phyloP scores from a whole-genome alignment of 768 basidiomycete genomes.

The Pleurotus djamor region DNA sequence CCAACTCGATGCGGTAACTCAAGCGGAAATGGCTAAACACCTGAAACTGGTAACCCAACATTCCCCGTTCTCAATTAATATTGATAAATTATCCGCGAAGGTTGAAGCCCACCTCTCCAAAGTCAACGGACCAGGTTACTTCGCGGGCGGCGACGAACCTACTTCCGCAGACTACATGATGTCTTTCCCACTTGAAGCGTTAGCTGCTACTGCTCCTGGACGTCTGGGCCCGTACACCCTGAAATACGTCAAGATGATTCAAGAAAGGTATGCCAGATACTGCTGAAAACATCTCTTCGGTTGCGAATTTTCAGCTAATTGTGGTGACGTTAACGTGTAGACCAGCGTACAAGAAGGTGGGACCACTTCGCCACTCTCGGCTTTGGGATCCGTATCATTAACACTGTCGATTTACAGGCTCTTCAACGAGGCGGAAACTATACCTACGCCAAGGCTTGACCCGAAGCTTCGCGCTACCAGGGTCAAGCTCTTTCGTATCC shows the following conservation, averaged over 20 bases:
- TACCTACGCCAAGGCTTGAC: slow-evolving; percentile 14
- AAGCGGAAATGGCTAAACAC: slow-evolving; percentile 24
- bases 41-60: slow-evolving; percentile 20
- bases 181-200: slow-evolving; percentile 19
- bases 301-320: neutral
- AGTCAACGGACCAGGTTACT: neutral
- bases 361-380: neutral
- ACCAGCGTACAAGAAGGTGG: neutral
- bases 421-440: slow-evolving; percentile 30
- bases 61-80: neutral
- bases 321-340: neutral
- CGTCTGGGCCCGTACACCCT: slow-evolving; percentile 7
- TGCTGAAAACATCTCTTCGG: neutral
- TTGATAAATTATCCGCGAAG: slow-evolving; percentile 1
- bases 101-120: slow-evolving; percentile 18
- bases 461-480: no score
- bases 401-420: slow-evolving; percentile 13
- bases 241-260: slow-evolving; percentile 11
- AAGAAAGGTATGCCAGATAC: slow-evolving; percentile 4
- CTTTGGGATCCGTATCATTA: neutral
- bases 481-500: no score
- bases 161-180: slow-evolving; percentile 31
- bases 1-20: slow-evolving; percentile 20
- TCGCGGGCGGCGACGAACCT: slow-evolving; percentile 24
- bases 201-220: slow-evolving; percentile 7